Conservation (phyloP, 2,329 filamentous ascomycete genomes). For the Pestalotiopsis sp. region DNA sequence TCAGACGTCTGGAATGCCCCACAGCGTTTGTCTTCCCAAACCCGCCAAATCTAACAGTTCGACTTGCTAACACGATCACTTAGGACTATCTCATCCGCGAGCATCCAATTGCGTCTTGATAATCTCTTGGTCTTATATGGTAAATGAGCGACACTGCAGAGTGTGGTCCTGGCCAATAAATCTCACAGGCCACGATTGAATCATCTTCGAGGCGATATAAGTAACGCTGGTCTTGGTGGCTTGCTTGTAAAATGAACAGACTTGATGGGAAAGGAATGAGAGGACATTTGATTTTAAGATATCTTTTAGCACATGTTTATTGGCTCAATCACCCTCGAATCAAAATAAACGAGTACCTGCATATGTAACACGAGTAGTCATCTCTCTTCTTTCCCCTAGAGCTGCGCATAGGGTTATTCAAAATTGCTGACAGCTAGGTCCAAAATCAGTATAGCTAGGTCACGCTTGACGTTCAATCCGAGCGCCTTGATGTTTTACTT, state of each 20-base stretch:
- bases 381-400: neutral
- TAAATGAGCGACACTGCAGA: neutral
- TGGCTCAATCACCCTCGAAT: neutral
- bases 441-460: neutral
- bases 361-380: neutral
- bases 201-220: neutral
- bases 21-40: neutral
- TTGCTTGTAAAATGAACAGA: neutral
- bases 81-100: neutral
- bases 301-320: neutral
- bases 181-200: neutral
- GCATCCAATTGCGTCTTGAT: neutral
- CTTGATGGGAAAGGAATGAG: neutral
- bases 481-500: neutral
- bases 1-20: neutral
- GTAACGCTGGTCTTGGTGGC: neutral
- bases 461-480: neutral
- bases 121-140: neutral
- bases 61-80: neutral
- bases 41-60: neutral
- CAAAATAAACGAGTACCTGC: neutral
- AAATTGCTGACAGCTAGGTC: neutral
- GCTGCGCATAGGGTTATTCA: too few relatives aligned
- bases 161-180: fast-evolving
- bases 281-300: neutral